phyloP scores from a whole-genome alignment of 2,329 filamentous ascomycete species.

The Pseudogymnoascus sp. region DNA sequence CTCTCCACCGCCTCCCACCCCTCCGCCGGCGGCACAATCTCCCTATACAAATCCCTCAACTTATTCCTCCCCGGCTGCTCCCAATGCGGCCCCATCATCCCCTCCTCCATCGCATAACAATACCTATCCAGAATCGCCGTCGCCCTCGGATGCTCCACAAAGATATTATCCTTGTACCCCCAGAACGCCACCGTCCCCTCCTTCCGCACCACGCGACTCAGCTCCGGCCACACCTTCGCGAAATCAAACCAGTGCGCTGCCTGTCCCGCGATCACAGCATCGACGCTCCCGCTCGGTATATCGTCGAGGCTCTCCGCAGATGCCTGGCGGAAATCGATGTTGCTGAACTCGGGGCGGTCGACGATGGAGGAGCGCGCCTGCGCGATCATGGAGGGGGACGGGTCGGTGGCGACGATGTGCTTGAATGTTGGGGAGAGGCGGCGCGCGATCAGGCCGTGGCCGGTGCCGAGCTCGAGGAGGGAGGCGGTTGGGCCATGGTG shows the following conservation, averaged over 20 bases:
- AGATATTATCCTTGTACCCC: slow-evolving; percentile 59
- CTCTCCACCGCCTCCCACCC: slow-evolving; percentile 48
- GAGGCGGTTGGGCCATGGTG: slow-evolving; percentile 36
- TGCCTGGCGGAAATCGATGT: slow-evolving; percentile 43
- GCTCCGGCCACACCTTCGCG: slow-evolving; percentile 44
- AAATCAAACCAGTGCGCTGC: slow-evolving; percentile 63
- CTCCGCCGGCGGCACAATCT: slow-evolving; percentile 42
- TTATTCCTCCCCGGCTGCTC: slow-evolving; percentile 52
- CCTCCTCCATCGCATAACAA: slow-evolving; percentile 44
- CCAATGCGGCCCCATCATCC: slow-evolving; percentile 53
- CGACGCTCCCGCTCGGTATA: slow-evolving; percentile 42
- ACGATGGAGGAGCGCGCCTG: slow-evolving; percentile 39
- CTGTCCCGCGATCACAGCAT: slow-evolving; percentile 46
- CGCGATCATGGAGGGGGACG: slow-evolving; percentile 49
- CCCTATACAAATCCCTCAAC: slow-evolving; percentile 44
- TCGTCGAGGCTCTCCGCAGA: slow-evolving; percentile 48
- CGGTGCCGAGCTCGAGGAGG: slow-evolving; percentile 55
- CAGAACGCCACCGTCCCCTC: slow-evolving; percentile 57
- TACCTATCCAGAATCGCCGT: slow-evolving; percentile 48
- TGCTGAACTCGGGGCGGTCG: slow-evolving; percentile 24
- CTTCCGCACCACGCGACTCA: slow-evolving; percentile 44
- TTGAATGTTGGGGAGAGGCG: slow-evolving; percentile 47
- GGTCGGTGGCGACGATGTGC: slow-evolving; percentile 47
- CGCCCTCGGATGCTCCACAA: slow-evolving; percentile 46
- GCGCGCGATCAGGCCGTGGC: slow-evolving; percentile 51